Evolutionary conservation across 805 yeast species (phyloP), one percentile per base, ranked within the genome.

Genomic region (Tetrapisispora phaffii): DNA sequence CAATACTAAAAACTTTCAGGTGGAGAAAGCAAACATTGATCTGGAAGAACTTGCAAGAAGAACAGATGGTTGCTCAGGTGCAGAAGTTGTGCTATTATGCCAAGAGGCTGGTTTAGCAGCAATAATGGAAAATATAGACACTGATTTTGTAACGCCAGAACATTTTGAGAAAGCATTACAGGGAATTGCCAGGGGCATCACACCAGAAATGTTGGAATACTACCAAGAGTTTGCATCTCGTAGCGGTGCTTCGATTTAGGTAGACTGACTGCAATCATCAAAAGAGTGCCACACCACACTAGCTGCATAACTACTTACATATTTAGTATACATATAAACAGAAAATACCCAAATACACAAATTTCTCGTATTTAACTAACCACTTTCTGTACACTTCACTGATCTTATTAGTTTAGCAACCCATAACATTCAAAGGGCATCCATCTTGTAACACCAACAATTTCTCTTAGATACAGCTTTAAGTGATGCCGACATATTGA

Each of bases 41-140:
- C 60, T 85, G 21, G 67, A 68, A 1, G 65, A 60, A 9, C 65
- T 86, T 10, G 88, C 95, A 0, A 62, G 54, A 1, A 56, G 66
- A 6, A 85, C 96, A 0, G 90, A 83, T 0, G 97, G 98, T 0
- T 88, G 95, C 57, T 88, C 97, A 0, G 99, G 99, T 32, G 96
- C 97, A 0, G 98, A 93, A 63, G 85, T 93, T 33, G 95, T 89
- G 0, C 71, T 88, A 19, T 62, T 90, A 19, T 86, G 96, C 55
- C 97, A 89, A 62, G 97, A 90, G 63, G 96, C 97, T 0, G 98
- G 98, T 2, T 67, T 93, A 12, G 77, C 84, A n/a, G 96, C 97
- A 0, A 80, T 93, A 47, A 87, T 86, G 82, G 96, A 86, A 53
- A 67, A 84, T 50, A 63, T 74, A 6, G 67, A 77, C 4, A 73